These are phyloP conservation scores for Penicillium cataractarum DNA, from an alignment of 495 filamentous ascomycete genomes.

Conservation along the genomic window DNA sequence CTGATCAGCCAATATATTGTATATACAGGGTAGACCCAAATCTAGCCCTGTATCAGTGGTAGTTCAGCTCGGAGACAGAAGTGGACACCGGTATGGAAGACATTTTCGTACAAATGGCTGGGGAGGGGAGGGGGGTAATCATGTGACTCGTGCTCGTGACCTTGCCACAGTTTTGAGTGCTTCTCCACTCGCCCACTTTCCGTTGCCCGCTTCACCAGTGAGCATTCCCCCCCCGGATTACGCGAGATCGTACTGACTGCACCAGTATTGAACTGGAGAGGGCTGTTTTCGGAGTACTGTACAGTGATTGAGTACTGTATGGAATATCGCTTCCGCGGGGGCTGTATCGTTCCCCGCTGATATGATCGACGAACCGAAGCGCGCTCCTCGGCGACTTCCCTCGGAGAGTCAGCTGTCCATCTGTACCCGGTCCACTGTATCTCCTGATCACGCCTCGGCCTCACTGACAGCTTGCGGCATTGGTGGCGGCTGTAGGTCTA, in stretches of 20 bases:
- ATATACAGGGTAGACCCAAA: neutral
- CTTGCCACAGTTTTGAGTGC: constrained; percentile 21
- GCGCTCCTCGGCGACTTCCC: constrained; percentile 15
- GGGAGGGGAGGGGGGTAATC: constrained; percentile 8
- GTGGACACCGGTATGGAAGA: neutral
- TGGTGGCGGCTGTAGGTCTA: constrained; percentile 1
- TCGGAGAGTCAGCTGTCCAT: constrained; percentile 19
- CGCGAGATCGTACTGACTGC: neutral
- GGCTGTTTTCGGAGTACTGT: neutral
- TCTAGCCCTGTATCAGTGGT: neutral
- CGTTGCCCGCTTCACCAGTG: neutral
- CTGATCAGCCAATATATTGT: neutral
- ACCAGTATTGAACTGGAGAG: neutral
- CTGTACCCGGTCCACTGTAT: constrained; percentile 2
- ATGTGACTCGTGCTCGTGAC: constrained; percentile 32
- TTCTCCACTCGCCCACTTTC: constrained; percentile 6
- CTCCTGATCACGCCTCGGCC: constrained; percentile 23
- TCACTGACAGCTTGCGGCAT: constrained; percentile 12
- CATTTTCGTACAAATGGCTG: neutral
- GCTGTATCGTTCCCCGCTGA: neutral
- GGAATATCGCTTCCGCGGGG: neutral
- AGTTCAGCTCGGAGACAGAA: neutral
- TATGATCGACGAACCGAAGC: constrained; percentile 14
- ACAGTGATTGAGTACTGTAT: neutral
- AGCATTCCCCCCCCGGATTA: neutral